Conservation (phyloP, 306 rosid genomes). For the Fragaria vesca region DNA sequence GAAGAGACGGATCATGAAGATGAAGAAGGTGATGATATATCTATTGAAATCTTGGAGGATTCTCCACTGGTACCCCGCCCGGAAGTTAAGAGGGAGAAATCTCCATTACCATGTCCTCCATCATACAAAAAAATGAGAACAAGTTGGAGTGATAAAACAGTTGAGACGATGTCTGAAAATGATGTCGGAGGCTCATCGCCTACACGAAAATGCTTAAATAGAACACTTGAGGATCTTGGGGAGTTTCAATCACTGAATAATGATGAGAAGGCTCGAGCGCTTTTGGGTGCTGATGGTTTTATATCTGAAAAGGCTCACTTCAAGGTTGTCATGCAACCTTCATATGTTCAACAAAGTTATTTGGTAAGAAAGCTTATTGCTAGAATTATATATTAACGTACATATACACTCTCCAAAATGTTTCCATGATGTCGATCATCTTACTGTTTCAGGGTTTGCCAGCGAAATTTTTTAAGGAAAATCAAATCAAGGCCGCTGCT, state of each 20-base stretch:
- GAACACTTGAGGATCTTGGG: background rate
- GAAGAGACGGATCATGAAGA: background rate
- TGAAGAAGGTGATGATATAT: background rate
- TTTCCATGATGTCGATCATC: background rate
- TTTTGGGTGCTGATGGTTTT: conserved; percentile 3
- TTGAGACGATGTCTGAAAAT: background rate
- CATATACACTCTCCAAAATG: background rate
- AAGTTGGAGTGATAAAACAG: background rate
- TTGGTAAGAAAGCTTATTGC: background rate
- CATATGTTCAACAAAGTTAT: background rate
- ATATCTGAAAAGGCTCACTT: background rate
- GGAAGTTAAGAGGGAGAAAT: background rate
- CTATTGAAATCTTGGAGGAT: background rate
- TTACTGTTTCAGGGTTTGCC: background rate
- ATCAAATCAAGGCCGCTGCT: background rate
- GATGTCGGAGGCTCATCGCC: background rate
- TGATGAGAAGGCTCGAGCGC: background rate
- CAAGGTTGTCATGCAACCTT: conserved; percentile 1
- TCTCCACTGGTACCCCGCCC: background rate
- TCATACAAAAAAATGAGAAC: background rate
- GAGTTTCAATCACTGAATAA: background rate
- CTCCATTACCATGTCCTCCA: background rate
- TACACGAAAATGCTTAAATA: background rate
- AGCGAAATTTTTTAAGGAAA: background rate
- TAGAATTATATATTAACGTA: background rate